Conservation (phyloP, 83 land plant species). For the Picea abies region DNA sequence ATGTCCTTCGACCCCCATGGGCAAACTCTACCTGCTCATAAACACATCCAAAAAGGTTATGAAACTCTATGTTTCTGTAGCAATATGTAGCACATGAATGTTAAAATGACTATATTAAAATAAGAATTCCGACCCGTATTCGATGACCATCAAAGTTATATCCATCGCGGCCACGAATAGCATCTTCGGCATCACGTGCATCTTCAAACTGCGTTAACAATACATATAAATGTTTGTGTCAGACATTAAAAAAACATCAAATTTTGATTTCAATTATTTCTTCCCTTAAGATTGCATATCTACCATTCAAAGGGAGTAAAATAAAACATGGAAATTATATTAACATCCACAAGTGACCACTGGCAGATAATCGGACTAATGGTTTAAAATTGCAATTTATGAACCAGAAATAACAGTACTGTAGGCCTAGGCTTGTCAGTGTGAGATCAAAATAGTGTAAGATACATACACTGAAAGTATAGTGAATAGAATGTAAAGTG, state of each 20-base stretch:
- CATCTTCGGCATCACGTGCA: slow-evolving; percentile 96
- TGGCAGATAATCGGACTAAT: background rate
- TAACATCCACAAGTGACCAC: background rate
- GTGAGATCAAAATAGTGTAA: background rate
- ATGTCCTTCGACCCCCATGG: slow-evolving; percentile 89
- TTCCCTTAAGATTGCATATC: no score
- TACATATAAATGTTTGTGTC: background rate
- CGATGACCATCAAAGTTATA: slow-evolving; percentile 92
- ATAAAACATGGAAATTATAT: no score
- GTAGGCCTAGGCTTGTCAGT: background rate
- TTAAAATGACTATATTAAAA: background rate
- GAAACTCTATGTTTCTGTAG: background rate
- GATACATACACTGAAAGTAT: no score
- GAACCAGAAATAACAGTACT: background rate
- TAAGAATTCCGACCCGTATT: slow-evolving; percentile 53
- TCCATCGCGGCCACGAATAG: slow-evolving; percentile 96
- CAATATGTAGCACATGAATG: background rate
- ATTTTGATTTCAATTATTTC: background rate
- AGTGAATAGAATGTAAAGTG: no score
- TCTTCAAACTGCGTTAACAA: slow-evolving; percentile 81
- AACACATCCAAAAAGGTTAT: background rate
- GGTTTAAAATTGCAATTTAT: background rate
- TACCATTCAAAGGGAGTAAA: no score
- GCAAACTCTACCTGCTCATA: slow-evolving; percentile 87
- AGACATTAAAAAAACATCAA: background rate